Evolutionary conservation across 805 yeast species (phyloP), one percentile per base, ranked within the genome.

Genomic region (Scheffersomyces spartinae): DNA sequence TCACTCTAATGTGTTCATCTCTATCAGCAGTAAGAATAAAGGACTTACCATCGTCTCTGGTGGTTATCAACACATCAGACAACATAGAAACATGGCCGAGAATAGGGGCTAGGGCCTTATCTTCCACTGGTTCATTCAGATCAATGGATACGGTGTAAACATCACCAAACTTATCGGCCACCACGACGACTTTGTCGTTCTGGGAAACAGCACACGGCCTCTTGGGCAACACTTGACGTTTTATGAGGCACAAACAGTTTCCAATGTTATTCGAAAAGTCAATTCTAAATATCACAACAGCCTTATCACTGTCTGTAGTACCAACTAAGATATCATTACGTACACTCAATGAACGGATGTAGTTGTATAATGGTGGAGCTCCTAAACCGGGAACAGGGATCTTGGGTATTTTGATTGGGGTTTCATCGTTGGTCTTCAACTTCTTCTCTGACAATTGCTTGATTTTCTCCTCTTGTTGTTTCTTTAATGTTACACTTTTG

Each of bases 21-120:
- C 98, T 69, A 55, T 91, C 99, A 19, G 86, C 74, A 2, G 94
- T 74, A 28, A 88, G 62, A 9, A 86, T 47, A 32, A 52, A 78
- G 34, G 63, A 60, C 31, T 68, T 66, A 6, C 62, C 67, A 6
- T 41, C 25, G 16, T 59, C 50, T 22, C 52, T 46, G 3, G 41
- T 39, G 8, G 64, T 59, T 15, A 74, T 55, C 15, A 63, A 43
- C 2, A 86, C 66, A 34, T 75, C 84, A n/a, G 94, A 80, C 33
- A 91, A 66, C 95, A 91, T 84, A 3, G 96, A 86, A 4, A 91
- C 97, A 52, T 91, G 99, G 6, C 99, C 99, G 27, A 88, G 55
- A 5, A 88, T 63, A 3, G 96, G 96, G 19, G 59, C 66, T 26
- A 59, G 39, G 22, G 71, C 47, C 23, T 66, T 69, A 4, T 64